A percentile compares a stretch with the other conserved stretches of the same genome.
These are phyloP conservation scores for Crucihimalaya himalaica DNA, from an alignment of 345 rosid species.

Conservation along the genomic window DNA sequence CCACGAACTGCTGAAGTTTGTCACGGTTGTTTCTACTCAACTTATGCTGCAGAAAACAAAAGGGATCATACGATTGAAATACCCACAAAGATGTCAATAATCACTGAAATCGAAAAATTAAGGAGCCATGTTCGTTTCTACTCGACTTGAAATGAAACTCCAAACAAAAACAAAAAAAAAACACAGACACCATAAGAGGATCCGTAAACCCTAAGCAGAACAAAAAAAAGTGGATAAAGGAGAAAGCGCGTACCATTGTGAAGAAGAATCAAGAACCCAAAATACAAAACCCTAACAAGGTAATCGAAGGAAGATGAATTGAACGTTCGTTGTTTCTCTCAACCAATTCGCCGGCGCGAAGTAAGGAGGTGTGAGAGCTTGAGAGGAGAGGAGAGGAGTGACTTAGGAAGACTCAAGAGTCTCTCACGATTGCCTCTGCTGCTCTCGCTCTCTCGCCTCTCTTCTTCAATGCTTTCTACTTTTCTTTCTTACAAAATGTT, in stretches of 20 bases:
- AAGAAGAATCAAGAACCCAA: conserved; percentile 3
- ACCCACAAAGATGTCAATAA: neutral
- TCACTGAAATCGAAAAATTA: conserved; percentile 15
- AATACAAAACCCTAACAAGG: conserved; percentile 24
- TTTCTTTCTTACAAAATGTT: neutral
- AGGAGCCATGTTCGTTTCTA: neutral
- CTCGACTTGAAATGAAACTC: neutral
- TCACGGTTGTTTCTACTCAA: conserved; percentile 82
- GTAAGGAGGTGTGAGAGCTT: conserved; percentile 16
- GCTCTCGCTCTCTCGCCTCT: conserved; percentile 32
- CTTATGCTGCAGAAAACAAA: conserved; percentile 57
- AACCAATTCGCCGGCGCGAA: neutral
- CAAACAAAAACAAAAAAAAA: neutral
- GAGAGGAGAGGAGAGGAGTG: conserved; percentile 35
- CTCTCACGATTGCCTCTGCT: conserved; percentile 32
- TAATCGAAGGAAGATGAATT: conserved; percentile 10
- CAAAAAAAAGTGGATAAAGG: neutral
- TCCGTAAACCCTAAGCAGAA: conserved; percentile 3
- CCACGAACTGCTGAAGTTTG: conserved; percentile 85
- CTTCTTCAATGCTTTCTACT: conserved; percentile 1
- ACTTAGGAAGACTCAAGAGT: conserved; percentile 28
- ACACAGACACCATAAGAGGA: conserved; percentile 15
- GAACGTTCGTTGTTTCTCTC: neutral
- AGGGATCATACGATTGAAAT: conserved; percentile 16
- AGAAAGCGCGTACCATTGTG: conserved; percentile 37